Conservation (phyloP, 768 basidiomycete genomes). For the Leccinum boreale region DNA sequence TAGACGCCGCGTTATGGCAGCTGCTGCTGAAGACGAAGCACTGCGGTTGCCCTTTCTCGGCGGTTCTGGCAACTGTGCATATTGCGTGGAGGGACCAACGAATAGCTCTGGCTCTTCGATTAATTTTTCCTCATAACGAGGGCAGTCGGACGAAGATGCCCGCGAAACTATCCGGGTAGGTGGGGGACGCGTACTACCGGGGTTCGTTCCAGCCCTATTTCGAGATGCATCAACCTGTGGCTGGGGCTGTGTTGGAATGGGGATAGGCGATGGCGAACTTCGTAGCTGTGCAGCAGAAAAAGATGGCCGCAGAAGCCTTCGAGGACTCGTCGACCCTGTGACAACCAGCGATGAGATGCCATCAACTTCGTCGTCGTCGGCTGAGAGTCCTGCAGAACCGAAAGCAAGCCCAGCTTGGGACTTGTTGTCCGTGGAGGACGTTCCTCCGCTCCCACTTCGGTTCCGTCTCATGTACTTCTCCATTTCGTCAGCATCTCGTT, state of each 20-base stretch:
- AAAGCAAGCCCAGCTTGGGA: constrained; percentile 53
- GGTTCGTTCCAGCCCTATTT: constrained; percentile 66
- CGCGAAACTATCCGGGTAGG: constrained; percentile 42
- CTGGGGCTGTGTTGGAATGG: constrained; percentile 34
- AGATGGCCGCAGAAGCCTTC: constrained; percentile 63
- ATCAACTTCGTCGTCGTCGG: constrained; percentile 53
- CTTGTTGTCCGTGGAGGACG: constrained; percentile 67
- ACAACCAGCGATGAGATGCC: constrained; percentile 43
- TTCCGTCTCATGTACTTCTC: constrained; percentile 82
- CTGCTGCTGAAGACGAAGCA: constrained; percentile 44
- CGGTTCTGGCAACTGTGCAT: constrained; percentile 70
- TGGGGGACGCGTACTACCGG: constrained; percentile 45
- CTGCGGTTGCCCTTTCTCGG: constrained; percentile 44
- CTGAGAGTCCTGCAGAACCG: constrained; percentile 48
- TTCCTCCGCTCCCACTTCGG: constrained; percentile 76
- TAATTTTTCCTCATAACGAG: constrained; percentile 34
- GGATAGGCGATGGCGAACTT: constrained; percentile 40
- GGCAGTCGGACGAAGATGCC: constrained; percentile 56
- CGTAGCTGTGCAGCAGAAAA: constrained; percentile 77
- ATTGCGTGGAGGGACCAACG: constrained; percentile 66
- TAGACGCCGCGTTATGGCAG: constrained; percentile 52
- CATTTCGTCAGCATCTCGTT: constrained; percentile 83
- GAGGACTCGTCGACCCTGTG: constrained; percentile 55
- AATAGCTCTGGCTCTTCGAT: constrained; percentile 49
- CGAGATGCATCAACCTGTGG: constrained; percentile 44